Evolutionary conservation across 202 grass and related monocot species (phyloP).

Genomic region (Bolboschoenoplectus hybrid): DNA sequence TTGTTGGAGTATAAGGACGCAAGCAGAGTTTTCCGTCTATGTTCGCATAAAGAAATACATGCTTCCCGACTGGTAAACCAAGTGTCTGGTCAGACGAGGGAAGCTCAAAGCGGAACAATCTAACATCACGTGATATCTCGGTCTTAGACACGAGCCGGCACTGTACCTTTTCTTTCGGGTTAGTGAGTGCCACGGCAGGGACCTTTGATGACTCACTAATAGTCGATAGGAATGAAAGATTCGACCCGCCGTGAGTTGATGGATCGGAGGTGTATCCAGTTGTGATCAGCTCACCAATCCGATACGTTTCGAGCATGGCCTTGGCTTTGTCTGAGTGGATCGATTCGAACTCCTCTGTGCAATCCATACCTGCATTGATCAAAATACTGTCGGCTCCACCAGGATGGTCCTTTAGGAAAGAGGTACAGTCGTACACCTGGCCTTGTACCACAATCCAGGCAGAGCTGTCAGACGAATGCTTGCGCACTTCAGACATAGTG

Average conservation of each 20-base stretch:
- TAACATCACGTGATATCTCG: conserved; percentile 73
- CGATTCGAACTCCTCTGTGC: conserved; percentile 95
- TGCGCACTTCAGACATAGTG: conserved; percentile 84
- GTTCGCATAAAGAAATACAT: conserved; percentile 71
- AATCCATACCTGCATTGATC: conserved; percentile 87
- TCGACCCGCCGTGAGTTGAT: conserved; percentile 57
- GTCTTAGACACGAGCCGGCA: conserved; percentile 76
- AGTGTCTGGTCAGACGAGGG: conserved; percentile 66
- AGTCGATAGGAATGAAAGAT: conserved; percentile 52
- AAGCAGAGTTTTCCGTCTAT: conserved; percentile 79
- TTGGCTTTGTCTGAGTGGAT: conserved; percentile 98
- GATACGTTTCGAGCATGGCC: conserved; percentile 73
- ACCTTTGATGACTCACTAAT: conserved; percentile 55
- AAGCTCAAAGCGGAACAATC: conserved; percentile 74
- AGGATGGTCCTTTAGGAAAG: conserved; percentile 79
- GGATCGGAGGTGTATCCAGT: conserved; percentile 79
- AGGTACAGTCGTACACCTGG: conserved; percentile 85
- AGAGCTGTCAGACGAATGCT: conserved; percentile 65
- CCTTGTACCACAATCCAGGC: conserved; percentile 88
- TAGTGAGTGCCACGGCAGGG: conserved; percentile 51
- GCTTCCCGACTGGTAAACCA: conserved; percentile 78
- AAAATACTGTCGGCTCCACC: conserved; percentile 94
- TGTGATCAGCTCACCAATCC: conserved; percentile 80
- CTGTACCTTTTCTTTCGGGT: conserved; percentile 68
- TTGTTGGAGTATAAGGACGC: conserved; percentile 83